Evolutionary conservation across 2,329 filamentous ascomycete species (phyloP), one percentile per base, ranked within the genome.

Genomic region (Talaromyces islandicus): DNA sequence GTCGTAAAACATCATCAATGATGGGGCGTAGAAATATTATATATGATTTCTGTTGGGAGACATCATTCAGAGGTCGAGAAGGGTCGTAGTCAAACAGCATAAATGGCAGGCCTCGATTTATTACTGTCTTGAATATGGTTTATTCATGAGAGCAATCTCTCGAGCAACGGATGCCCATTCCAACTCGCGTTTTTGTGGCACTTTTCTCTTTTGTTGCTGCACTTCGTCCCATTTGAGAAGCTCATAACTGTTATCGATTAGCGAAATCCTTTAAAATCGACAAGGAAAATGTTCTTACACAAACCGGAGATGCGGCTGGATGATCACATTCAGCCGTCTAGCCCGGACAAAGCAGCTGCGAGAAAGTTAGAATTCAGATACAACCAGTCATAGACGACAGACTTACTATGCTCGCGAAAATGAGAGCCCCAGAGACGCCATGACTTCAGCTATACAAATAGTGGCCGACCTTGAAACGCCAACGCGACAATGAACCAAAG

Each of bases 381-480:
- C 4, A 5, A 38, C 12, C 35, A 27, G 7, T 21, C 5, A 41
- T 35, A n/a, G 19, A 11, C 29, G 9, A 43, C n/a, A 54, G 57
- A 79, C 83, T 72, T 75, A 85, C 82, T 99, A 99, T 61, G 94
- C 94, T 59, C 90, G 85, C 12, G 94, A 92, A 68, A 97, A 93
- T 0, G 91, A 94, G 65, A 97, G 78, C 24, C 85, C 82, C 67
- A 91, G 76, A 27, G 88, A 82, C 38, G 88, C 87, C 94, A 99
- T 99, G 38, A 97, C 91, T 75, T 97, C 92, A n/a, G 94, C 94
- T 69, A 99, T 99, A 73, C 94, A 97, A 63, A 99, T 97, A 1
- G 93, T 99, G 12, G 94, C 94, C 64, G 91, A 96, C 56, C 94
- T 86, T 56, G 92, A 97, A 58, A 99, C 94, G 54, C 94, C 94